These are phyloP conservation scores for Aspergillus brunneoviolaceus DNA, from an alignment of 2,329 filamentous ascomycete genomes.

Conservation along the genomic window DNA sequence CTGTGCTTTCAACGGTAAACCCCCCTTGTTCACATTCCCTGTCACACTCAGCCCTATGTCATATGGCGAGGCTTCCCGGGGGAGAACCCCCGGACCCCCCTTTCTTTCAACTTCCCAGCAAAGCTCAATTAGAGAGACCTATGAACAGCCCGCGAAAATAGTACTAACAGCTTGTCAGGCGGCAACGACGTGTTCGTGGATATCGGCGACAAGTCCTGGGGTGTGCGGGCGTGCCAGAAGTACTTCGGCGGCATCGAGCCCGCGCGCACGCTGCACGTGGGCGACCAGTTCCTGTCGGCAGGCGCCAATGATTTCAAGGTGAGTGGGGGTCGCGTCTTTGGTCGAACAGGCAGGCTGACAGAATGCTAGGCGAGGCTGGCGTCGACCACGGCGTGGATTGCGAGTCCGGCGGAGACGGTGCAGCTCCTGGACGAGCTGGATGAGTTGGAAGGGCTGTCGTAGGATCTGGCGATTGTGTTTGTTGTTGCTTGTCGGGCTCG, in stretches of 20 bases:
- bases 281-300: slow-evolving; percentile 91
- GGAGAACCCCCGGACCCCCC: no score
- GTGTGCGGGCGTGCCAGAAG: slow-evolving; percentile 85
- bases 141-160: not conserved
- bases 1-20: slow-evolving; percentile 85
- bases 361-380: slow-evolving; percentile 67
- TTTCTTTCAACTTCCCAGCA: no score
- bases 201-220: slow-evolving; percentile 97
- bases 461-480: not conserved
- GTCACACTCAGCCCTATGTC: no score
- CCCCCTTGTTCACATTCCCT: not conserved
- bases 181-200: slow-evolving; percentile 98
- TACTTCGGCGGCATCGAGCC: slow-evolving; percentile 79
- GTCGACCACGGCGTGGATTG: slow-evolving; percentile 96
- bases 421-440: slow-evolving; percentile 87
- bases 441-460: slow-evolving; percentile 61
- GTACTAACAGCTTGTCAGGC: slow-evolving; percentile 42
- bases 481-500: not conserved
- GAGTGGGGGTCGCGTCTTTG: slow-evolving; percentile 1
- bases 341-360: not conserved
- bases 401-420: slow-evolving; percentile 86
- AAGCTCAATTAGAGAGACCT: no score
- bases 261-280: slow-evolving; percentile 84
- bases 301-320: slow-evolving; percentile 97
- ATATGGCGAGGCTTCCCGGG: no score